Conservation (phyloP, 2,329 filamentous ascomycete species). For the Hypomyces perniciosus region DNA sequence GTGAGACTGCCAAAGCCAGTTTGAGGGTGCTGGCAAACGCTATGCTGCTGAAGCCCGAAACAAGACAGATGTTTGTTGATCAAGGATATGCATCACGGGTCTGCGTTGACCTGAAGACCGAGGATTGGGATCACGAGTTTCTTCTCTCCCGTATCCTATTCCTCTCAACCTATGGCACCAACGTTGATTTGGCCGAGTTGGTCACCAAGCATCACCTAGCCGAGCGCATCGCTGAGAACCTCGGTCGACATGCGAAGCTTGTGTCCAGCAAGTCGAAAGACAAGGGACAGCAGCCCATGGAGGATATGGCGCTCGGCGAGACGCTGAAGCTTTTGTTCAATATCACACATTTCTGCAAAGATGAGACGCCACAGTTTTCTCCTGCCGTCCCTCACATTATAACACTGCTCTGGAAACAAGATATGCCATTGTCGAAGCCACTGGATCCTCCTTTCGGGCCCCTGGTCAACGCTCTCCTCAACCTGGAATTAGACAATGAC, state of each 20-base stretch:
- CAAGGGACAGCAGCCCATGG: constrained; percentile 48
- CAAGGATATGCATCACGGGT: constrained; percentile 55
- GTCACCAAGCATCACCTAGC: constrained; percentile 35
- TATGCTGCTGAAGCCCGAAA: constrained; percentile 50
- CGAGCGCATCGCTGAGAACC: constrained; percentile 60
- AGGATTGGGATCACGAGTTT: constrained; percentile 80
- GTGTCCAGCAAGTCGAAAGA: constrained; percentile 26
- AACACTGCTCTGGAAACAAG: constrained; percentile 56
- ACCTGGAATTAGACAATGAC: constrained; percentile 61
- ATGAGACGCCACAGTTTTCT: constrained; percentile 56
- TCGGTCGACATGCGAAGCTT: constrained; percentile 60
- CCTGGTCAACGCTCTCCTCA: constrained; percentile 75
- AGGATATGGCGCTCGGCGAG: constrained; percentile 74
- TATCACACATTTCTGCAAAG: constrained; percentile 66
- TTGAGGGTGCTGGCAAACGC: constrained; percentile 78
- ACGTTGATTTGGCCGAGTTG: constrained; percentile 43
- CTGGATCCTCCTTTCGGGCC: constrained; percentile 66
- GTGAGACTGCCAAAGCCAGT: constrained; percentile 64
- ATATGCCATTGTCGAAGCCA: constrained; percentile 56
- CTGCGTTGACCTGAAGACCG: constrained; percentile 65
- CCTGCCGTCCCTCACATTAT: constrained; percentile 64
- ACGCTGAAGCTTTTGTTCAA: constrained; percentile 88
- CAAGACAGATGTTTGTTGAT: constrained; percentile 27
- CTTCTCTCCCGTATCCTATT: constrained; percentile 47
- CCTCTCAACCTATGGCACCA: constrained; percentile 44